Percentiles rank a stretch among this genome's conserved stretches.
phyloP scores from a whole-genome alignment of 202 grass and related monocot species.

The Bolboschoenoplectus hybrid region DNA sequence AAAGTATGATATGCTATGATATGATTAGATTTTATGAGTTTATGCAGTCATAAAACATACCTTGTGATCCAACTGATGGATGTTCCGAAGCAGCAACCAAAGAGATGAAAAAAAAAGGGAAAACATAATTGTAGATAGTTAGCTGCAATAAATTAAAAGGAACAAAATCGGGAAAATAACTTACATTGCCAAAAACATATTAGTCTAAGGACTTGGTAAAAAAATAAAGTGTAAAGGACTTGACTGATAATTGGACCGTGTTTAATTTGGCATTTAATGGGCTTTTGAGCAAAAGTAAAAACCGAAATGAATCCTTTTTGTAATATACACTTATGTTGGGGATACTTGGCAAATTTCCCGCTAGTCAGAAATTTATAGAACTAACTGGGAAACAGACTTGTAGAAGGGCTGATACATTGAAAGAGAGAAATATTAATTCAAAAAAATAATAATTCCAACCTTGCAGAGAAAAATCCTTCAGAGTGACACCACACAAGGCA shows the following conservation, averaged over 20 bases:
- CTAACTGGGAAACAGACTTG: conserved; percentile 29
- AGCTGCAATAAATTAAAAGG: conserved; percentile 2
- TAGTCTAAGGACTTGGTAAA: too few species aligned
- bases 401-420: not conserved
- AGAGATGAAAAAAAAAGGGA: conserved; percentile 36
- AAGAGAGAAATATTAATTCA: not conserved
- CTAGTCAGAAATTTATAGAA: conserved; percentile 40
- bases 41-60: conserved; percentile 44
- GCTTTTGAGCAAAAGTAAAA: not conserved
- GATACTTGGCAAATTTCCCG: not conserved
- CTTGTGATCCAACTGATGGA: conserved; percentile 94
- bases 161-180: not conserved
- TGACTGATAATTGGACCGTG: not conserved
- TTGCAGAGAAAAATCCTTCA: conserved; percentile 99
- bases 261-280: not conserved
- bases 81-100: conserved; percentile 39
- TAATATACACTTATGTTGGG: not conserved
- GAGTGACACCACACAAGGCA: conserved; percentile 78
- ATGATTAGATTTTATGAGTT: not conserved
- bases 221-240: too few species aligned
- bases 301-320: not conserved
- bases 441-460: conserved; percentile 46
- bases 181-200: not conserved
- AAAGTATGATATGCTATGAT: not conserved
- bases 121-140: not conserved